phyloP scores from a whole-genome alignment of 129 eudicot species.

The Lactuca saligna region DNA sequence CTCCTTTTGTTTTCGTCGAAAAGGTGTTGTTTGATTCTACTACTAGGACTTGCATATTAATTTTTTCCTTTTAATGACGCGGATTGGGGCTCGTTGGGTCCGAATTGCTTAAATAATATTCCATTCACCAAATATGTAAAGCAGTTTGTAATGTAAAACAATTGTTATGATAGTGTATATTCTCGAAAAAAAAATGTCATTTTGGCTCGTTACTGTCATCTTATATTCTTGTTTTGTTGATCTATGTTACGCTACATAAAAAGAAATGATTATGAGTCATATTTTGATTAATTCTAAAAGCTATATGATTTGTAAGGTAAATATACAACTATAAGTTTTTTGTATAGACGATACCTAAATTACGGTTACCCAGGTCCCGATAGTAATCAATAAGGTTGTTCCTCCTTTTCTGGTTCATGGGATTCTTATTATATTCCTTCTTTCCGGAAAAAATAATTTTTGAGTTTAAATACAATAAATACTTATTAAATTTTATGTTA shows the following conservation, averaged over 20 bases:
- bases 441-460: background rate
- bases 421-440: conserved; percentile 20
- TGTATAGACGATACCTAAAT: background rate
- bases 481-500: too few relatives aligned
- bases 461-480: too few relatives aligned
- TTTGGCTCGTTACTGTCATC: too few relatives aligned
- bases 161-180: too few relatives aligned
- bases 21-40: conserved; percentile 42
- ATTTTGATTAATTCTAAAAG: too few relatives aligned
- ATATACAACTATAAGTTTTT: background rate
- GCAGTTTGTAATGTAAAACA: background rate
- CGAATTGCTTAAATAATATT: background rate
- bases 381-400: background rate
- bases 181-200: too few relatives aligned
- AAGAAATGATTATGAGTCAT: too few relatives aligned
- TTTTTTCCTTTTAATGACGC: background rate
- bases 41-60: conserved; percentile 15
- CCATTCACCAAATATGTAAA: background rate
- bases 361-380: conserved; percentile 4
- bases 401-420: background rate
- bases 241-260: too few relatives aligned
- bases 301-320: background rate
- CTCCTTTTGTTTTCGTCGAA: conserved; percentile 38
- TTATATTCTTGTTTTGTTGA: too few relatives aligned
- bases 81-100: background rate